Conservation (phyloP, 176 grass and related monocot species). For the Carex littledalei region DNA sequence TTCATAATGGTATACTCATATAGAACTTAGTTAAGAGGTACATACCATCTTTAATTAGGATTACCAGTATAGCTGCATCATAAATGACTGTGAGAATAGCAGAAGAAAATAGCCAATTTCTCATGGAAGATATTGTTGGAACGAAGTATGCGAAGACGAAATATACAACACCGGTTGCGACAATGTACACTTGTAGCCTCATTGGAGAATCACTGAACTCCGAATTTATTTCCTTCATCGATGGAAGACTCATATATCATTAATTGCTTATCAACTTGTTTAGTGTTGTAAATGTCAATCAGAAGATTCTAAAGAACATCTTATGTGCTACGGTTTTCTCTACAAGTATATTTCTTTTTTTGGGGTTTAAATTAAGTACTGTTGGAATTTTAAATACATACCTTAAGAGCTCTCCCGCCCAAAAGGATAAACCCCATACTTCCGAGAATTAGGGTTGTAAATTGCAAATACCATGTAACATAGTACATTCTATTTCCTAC, state of each 20-base stretch:
- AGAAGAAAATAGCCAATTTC: constrained; percentile 73
- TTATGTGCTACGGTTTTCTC: background rate
- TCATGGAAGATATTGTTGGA: constrained; percentile 78
- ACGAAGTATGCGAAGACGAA: constrained; percentile 78
- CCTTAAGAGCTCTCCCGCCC: constrained; percentile 74
- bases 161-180: constrained; percentile 39
- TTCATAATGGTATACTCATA: background rate
- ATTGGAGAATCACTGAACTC: constrained; percentile 49
- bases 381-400: background rate
- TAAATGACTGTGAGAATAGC: constrained; percentile 52
- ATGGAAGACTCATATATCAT: background rate
- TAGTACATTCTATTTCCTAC: constrained; percentile 71
- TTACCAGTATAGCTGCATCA: constrained; percentile 37
- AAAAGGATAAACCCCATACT: constrained; percentile 85
- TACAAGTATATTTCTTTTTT: background rate
- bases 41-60: constrained; percentile 61
- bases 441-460: constrained; percentile 54
- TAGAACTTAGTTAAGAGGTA: background rate
- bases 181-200: constrained; percentile 60
- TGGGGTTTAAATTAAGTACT: background rate
- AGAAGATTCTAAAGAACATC: background rate
- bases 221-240: constrained; percentile 49
- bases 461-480: constrained; percentile 73
- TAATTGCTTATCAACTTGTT: background rate
- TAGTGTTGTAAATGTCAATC: background rate